A percentile compares a stretch with the other conserved stretches of the same genome.
These are phyloP conservation scores for Zea luxurians DNA, from an alignment of 176 grass and related monocot genomes.

Conservation along the genomic window DNA sequence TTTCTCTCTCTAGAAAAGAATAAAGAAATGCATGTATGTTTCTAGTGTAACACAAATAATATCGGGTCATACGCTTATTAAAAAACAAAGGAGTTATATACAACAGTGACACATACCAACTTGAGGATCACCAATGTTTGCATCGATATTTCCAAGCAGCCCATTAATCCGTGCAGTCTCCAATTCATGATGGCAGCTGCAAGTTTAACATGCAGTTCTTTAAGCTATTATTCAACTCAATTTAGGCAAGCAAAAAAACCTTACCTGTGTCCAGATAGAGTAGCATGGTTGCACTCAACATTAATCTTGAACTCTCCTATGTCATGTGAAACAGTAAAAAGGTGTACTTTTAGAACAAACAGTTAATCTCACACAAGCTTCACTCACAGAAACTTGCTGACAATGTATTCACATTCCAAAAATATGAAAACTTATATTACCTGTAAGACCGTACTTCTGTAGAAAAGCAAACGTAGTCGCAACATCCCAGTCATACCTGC, in stretches of 20 bases:
- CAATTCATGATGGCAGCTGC: constrained; percentile 95
- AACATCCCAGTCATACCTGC: constrained; percentile 98
- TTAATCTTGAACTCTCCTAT: constrained; percentile 97
- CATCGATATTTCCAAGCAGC: constrained; percentile 89
- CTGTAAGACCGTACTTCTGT: constrained; percentile 89
- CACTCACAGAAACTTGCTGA: constrained; percentile 6
- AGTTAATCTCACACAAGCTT: not conserved
- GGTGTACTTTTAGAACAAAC: not conserved
- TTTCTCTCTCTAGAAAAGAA: not conserved
- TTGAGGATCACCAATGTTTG: constrained; percentile 91
- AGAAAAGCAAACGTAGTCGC: constrained; percentile 89
- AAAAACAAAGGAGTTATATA: not conserved
- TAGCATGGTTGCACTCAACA: constrained; percentile 97
- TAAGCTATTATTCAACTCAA: not conserved
- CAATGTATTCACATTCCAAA: not conserved
- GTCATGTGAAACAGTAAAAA: not conserved
- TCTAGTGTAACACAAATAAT: not conserved
- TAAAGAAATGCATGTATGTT: not conserved
- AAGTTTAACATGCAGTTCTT: constrained; percentile 22
- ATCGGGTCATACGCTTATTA: not conserved
- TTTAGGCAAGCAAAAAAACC: not conserved
- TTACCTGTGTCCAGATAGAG: constrained; percentile 90
- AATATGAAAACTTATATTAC: constrained; percentile 36
- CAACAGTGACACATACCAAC: constrained; percentile 54
- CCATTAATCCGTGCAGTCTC: constrained; percentile 93